Base-by-base conservation (phyloP, 306 rosid genomes). In the Cotoneaster glaucophyllus region DNA sequence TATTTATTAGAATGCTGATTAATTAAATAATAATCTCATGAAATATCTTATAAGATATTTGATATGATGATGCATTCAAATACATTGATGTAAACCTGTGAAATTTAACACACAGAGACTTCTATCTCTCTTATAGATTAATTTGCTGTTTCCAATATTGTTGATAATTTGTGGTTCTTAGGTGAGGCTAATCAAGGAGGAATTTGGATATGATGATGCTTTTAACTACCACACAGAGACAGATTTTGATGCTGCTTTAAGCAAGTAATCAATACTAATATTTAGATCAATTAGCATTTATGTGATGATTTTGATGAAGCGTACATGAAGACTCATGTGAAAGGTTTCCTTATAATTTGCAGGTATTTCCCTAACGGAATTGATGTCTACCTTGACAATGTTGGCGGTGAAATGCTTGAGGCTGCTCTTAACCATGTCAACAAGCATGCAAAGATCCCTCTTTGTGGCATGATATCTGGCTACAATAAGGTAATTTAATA, bases 331-430 rank as follows among this genome's bases (percentile, higher is more conserved):
- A 13, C 52, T 34, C 41, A 34, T 34, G 41, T 45, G 18, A 45
- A 45, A 45, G 41, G 41, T 34, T 34, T 34, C 2, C 41, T 34
- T 14, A 53, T 18, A 62, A 26, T 62, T 62, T 15, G 28, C 11
- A 86, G 95, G 79, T 82, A 82, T 64, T 90, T 88, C 71, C 96
- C 92, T 3, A 3, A 86, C 57, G 96, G 92, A 9, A 90, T 88
- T 56, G 92, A 88, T 81, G 80, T 90, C 7, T 90, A 90, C 63
- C 75, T 90, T 64, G 96, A 88, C 67, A 86, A 90, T 18, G 92
- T 88, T 83, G 96, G 96, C 25, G 92, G 90, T 44, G 69, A 82
- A 82, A 88, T 88, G 90, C 88, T 88, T 78, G 96, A 88, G 84
- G 78, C 89, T 59, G 92, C 82, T 21, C 92, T 90, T 52, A 88